Evolutionary conservation across 306 rosid genomes (phyloP).

Genomic region (Begonia peltatifolia): DNA sequence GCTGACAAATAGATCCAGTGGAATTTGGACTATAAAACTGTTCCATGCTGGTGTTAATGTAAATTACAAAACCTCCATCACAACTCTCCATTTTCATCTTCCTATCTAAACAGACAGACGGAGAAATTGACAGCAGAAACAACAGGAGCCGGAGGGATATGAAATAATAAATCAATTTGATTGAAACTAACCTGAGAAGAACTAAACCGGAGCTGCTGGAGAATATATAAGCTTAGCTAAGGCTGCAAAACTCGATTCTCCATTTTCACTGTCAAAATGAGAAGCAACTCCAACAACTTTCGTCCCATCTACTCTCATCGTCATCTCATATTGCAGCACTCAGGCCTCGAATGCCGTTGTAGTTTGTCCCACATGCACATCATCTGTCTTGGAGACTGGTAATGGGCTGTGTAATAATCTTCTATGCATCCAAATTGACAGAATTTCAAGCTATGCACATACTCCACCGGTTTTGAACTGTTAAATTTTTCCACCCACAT

Average conservation of each 20-base stretch:
- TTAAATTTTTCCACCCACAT: slow-evolving; percentile 66
- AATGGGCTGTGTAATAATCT: slow-evolving; percentile 52
- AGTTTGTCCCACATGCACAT: slow-evolving; percentile 48
- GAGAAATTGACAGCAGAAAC: no score
- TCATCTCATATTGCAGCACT: slow-evolving; percentile 66
- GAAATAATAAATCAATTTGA: no score
- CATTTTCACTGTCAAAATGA: neutral
- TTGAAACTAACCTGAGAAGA: no score
- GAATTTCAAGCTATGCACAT: slow-evolving; percentile 41
- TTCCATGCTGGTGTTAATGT: no score
- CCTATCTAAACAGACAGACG: no score
- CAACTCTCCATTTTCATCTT: no score
- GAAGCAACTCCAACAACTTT: neutral
- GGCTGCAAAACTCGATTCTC: neutral
- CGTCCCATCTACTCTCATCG: neutral
- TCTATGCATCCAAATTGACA: slow-evolving; percentile 65
- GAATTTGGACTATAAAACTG: no score
- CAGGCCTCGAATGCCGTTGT: slow-evolving; percentile 26
- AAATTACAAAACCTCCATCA: no score
- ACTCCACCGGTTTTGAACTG: slow-evolving; percentile 31
- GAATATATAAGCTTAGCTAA: neutral
- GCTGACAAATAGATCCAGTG: no score
- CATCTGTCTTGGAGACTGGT: slow-evolving; percentile 73
- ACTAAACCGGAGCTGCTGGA: neutral
- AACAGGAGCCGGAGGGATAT: no score